Conservation (phyloP, 23 red algal species). For the Chondrus crispus region DNA sequence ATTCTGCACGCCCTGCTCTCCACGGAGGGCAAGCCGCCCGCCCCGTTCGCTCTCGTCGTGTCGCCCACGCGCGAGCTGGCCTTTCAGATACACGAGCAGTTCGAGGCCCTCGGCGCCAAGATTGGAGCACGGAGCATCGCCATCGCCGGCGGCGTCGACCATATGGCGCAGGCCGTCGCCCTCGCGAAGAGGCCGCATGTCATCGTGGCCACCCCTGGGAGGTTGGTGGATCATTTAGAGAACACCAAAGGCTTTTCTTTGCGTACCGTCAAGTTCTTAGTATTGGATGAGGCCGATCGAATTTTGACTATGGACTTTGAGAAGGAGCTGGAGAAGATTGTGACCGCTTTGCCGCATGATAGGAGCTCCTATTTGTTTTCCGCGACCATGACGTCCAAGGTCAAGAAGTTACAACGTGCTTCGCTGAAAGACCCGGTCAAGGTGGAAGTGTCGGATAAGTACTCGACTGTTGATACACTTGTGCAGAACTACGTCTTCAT, state of each 20-base stretch:
- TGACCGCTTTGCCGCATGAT: conserved; percentile 56
- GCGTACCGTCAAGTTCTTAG: conserved; percentile 65
- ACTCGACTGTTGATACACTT: conserved; percentile 86
- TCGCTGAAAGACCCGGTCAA: conserved; percentile 81
- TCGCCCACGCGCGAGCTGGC: conserved; percentile 95
- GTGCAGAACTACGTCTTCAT: conserved; percentile 96
- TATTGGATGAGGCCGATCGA: conserved; percentile 97
- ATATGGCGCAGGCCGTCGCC: conserved; percentile 92
- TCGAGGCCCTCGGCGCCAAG: conserved; percentile 76
- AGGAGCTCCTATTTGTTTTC: conserved; percentile 88
- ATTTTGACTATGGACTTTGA: conserved; percentile 99
- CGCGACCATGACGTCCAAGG: conserved; percentile 97
- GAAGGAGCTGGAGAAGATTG: conserved; percentile 90
- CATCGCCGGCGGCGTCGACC: conserved; percentile 86
- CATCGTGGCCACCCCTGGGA: conserved; percentile 92
- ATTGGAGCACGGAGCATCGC: conserved; percentile 72
- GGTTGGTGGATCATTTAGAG: conserved; percentile 95
- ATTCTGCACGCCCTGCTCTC: conserved; percentile 88
- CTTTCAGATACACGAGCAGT: conserved; percentile 93
- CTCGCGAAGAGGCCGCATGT: conserved; percentile 98
- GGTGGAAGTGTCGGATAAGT: conserved; percentile 90
- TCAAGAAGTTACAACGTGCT: conserved; percentile 91
- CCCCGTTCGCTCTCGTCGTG: conserved; percentile 89
- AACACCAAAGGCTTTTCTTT: conserved; percentile 95
- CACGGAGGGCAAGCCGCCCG: conserved; percentile 19